phyloP scores from a whole-genome alignment of 2,329 filamentous ascomycete genomes.

The Aspergillus puulaauensis region DNA sequence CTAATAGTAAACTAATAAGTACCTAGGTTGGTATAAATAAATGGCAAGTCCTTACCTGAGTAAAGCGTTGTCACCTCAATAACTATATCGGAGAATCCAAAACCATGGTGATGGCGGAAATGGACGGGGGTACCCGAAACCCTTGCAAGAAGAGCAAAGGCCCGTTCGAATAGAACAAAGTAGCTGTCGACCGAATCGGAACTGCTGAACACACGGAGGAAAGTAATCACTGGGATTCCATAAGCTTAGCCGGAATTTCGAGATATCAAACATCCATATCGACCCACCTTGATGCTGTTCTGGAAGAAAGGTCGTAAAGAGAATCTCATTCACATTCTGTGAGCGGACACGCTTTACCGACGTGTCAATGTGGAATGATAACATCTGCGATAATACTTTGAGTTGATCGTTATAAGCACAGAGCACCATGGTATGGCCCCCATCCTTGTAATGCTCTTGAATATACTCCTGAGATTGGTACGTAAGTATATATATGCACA shows the following conservation, averaged over 20 bases:
- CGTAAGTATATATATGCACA: not conserved
- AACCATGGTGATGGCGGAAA: constrained; percentile 3
- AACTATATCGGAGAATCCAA: constrained; percentile 7
- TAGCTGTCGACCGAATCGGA: constrained; percentile 2
- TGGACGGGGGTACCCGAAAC: not conserved
- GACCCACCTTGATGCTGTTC: constrained; percentile 9
- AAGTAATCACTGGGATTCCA: constrained; percentile 4
- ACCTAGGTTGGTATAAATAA: not conserved
- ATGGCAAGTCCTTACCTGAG: not conserved
- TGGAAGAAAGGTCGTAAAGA: constrained; percentile 9
- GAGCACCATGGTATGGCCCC: constrained; percentile 4
- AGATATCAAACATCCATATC: not conserved
- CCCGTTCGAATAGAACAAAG: constrained; percentile 9
- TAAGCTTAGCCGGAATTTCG: too few relatives aligned
- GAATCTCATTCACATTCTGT: constrained; percentile 11
- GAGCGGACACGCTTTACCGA: constrained; percentile 8
- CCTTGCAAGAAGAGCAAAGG: constrained; percentile 1
- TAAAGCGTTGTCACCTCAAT: constrained; percentile 8
- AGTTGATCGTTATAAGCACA: constrained; percentile 10
- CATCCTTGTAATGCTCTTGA: constrained; percentile 4
- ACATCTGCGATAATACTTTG: not conserved
- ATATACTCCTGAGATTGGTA: constrained; percentile 10
- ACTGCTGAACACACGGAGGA: constrained; percentile 8
- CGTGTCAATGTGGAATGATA: constrained; percentile 11
- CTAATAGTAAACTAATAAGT: too few relatives aligned